phyloP scores from a whole-genome alignment of 2,329 filamentous ascomycete species.

The Colletotrichum camelliae region DNA sequence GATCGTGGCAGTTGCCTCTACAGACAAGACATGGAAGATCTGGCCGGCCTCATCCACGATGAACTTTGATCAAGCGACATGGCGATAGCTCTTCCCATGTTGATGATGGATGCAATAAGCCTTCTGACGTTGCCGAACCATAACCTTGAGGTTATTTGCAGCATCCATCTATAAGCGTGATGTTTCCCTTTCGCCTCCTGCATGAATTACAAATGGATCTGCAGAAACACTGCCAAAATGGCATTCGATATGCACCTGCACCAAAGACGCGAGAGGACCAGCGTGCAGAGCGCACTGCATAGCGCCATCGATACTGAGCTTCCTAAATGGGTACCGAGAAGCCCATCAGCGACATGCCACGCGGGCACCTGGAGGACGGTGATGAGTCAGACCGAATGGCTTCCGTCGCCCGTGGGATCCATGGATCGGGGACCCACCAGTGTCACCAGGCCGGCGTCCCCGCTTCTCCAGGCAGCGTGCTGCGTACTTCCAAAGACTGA shows the following conservation, averaged over 20 bases:
- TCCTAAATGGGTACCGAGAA: background rate
- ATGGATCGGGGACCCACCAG: background rate
- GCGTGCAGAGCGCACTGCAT: background rate
- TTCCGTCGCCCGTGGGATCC: background rate
- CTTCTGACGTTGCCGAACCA: background rate
- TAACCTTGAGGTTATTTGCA: constrained; percentile 10
- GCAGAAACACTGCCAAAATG: background rate
- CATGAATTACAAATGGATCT: constrained; percentile 7
- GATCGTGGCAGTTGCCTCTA: background rate
- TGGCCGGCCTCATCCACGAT: background rate
- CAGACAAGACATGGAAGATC: background rate
- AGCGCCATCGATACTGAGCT: background rate
- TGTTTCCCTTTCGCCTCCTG: background rate
- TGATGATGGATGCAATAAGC: background rate
- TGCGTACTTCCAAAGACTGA: background rate
- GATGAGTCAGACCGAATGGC: constrained; percentile 12
- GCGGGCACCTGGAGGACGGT: background rate
- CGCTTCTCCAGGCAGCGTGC: background rate
- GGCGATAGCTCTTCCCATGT: background rate
- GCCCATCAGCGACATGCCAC: background rate
- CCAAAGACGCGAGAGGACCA: background rate
- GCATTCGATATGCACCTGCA: background rate
- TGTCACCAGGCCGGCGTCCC: background rate
- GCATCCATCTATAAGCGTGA: background rate
- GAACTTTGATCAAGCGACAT: background rate